phyloP scores from a whole-genome alignment of 2,329 filamentous ascomycete genomes.

The Sclerotiophoma versabilis region DNA sequence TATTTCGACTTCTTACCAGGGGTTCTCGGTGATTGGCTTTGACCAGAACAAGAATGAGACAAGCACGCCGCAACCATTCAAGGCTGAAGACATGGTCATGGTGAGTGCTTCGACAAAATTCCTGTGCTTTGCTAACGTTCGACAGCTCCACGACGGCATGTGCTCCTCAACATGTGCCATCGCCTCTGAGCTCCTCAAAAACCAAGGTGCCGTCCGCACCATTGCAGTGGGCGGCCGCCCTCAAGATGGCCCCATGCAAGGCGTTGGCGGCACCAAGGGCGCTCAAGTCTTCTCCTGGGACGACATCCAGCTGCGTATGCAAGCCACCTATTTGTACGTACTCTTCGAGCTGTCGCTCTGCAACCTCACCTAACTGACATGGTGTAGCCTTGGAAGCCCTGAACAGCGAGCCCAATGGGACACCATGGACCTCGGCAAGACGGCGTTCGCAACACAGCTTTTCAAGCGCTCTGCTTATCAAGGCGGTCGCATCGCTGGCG shows the following conservation, averaged over 20 bases:
- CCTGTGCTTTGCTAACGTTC: background rate
- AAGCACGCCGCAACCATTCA: constrained; percentile 45
- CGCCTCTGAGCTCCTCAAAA: constrained; percentile 55
- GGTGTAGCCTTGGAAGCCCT: constrained; percentile 35
- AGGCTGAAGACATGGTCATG: constrained; percentile 51
- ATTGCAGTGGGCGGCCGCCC: constrained; percentile 55
- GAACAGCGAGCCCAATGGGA: constrained; percentile 41
- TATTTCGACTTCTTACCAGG: constrained; percentile 37
- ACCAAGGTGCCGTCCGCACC: constrained; percentile 53
- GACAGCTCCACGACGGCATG: constrained; percentile 52
- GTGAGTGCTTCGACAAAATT: constrained; percentile 13
- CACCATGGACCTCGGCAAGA: constrained; percentile 37
- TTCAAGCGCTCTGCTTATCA: constrained; percentile 41
- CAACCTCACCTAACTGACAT: background rate
- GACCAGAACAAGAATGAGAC: constrained; percentile 39
- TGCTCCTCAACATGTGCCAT: constrained; percentile 58
- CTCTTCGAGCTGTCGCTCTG: background rate
- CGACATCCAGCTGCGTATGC: constrained; percentile 41
- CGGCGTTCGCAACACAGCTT: constrained; percentile 43
- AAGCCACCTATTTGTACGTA: constrained; percentile 38
- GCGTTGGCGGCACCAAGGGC: constrained; percentile 55
- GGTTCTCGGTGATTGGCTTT: constrained; percentile 43
- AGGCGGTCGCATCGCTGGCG: constrained; percentile 33
- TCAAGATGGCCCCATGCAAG: constrained; percentile 52
- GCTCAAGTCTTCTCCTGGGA: constrained; percentile 48